A percentile compares a stretch with the other conserved stretches of the same genome.
Conservation (phyloP, 768 basidiomycete species). For the Termitomyces eurrhizus region DNA sequence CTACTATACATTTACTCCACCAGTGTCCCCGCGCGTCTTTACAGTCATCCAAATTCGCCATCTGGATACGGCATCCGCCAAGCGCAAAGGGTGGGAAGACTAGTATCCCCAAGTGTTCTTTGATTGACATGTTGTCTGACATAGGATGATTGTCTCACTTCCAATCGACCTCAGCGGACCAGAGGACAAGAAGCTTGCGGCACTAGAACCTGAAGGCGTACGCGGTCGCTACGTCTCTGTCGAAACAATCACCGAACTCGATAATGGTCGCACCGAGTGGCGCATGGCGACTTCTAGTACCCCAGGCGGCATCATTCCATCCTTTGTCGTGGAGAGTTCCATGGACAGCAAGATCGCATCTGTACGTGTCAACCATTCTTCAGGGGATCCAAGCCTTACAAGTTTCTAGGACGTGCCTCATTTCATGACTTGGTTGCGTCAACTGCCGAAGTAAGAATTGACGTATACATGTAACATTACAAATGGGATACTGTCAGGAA, state of each 20-base stretch:
- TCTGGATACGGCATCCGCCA: constrained; percentile 44
- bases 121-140: not conserved
- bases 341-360: constrained; percentile 62
- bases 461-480: not conserved
- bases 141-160: constrained; percentile 55
- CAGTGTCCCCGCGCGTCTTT: constrained; percentile 71
- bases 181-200: constrained; percentile 51
- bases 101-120: not conserved
- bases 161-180: constrained; percentile 58
- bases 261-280: constrained; percentile 68
- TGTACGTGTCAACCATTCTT: constrained; percentile 30
- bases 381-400: not conserved
- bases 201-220: constrained; percentile 59
- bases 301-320: constrained; percentile 66
- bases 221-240: constrained; percentile 69
- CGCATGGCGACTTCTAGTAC: constrained; percentile 76
- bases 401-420: constrained; percentile 61
- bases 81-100: constrained; percentile 51
- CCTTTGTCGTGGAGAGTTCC: constrained; percentile 55
- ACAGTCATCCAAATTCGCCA: constrained; percentile 68
- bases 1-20: constrained; percentile 68
- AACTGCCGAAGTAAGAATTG: constrained; percentile 18
- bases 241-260: constrained; percentile 60
- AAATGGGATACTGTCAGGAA: not conserved
- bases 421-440: constrained; percentile 64